Evolutionary conservation across 2,329 filamentous ascomycete species (phyloP).

Genomic region (Leptographium procerum): DNA sequence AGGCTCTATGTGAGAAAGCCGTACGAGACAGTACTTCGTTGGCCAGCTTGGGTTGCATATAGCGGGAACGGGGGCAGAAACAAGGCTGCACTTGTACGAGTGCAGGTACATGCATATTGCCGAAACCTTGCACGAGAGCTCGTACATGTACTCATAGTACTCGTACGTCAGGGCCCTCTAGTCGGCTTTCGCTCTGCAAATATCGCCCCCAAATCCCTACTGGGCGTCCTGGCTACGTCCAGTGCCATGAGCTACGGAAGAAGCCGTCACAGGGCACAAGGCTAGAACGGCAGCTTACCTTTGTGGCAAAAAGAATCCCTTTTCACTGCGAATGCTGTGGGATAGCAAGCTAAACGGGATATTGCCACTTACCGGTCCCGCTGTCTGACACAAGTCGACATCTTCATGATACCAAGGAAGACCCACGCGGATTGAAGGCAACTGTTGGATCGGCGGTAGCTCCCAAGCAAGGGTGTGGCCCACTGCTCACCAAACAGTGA

Average conservation of each 20-base stretch:
- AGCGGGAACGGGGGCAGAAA: background rate
- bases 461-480: background rate
- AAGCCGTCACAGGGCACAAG: background rate
- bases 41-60: no score
- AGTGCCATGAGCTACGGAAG: background rate
- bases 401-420: conserved; percentile 1
- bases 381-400: background rate
- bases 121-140: no score
- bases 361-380: background rate
- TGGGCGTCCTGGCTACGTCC: no score
- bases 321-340: background rate
- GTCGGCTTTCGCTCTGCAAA: no score
- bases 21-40: no score
- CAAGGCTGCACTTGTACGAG: background rate
- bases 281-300: background rate
- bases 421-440: background rate
- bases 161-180: no score
- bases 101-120: background rate
- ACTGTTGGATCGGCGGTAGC: background rate
- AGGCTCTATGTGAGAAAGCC: background rate
- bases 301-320: background rate
- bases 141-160: no score
- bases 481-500: background rate
- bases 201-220: no score
- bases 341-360: background rate